phyloP scores from a whole-genome alignment of 148 eudicot genomes.

The Amaranthus cruentus region DNA sequence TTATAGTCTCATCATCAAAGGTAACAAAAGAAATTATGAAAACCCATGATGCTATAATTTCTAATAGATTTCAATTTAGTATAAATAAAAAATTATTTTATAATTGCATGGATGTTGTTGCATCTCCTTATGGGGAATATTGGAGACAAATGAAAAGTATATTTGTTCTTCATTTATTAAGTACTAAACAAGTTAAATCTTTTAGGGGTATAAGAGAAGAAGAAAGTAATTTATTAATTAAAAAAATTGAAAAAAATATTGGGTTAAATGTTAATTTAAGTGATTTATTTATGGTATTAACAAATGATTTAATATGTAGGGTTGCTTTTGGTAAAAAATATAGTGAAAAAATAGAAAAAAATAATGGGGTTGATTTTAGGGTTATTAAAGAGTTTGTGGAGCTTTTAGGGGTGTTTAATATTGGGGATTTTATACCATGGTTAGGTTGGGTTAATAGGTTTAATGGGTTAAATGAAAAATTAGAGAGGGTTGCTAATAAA shows the following conservation, averaged over 20 bases:
- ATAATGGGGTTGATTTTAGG: not conserved
- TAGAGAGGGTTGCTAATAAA: conserved; percentile 19
- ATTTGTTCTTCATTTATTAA: conserved; percentile 4
- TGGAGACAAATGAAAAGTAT: conserved; percentile 18
- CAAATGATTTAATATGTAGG: conserved; percentile 4
- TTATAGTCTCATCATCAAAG: not conserved
- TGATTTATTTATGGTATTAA: not conserved
- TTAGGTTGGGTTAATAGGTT: conserved; percentile 23
- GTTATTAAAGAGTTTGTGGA: conserved; percentile 8
- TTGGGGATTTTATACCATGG: conserved; percentile 29
- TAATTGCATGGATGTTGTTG: not conserved
- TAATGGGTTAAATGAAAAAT: conserved; percentile 19
- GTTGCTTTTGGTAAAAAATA: conserved; percentile 17
- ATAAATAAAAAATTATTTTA: not conserved
- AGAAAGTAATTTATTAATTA: not conserved
- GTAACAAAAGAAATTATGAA: conserved; percentile 6
- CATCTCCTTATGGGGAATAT: conserved; percentile 10
- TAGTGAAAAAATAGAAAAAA: conserved; percentile 1
- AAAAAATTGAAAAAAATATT: not conserved
- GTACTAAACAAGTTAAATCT: conserved; percentile 6
- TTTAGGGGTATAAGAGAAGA: conserved; percentile 8
- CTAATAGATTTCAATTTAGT: conserved; percentile 1
- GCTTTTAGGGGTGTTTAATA: conserved; percentile 4
- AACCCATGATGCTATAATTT: conserved; percentile 11
- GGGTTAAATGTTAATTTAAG: conserved; percentile 11